Percentiles rank a stretch among this genome's conserved stretches.
Evolutionary conservation across 441 rosid genomes (phyloP).

Genomic region (Euphorbia corollata): DNA sequence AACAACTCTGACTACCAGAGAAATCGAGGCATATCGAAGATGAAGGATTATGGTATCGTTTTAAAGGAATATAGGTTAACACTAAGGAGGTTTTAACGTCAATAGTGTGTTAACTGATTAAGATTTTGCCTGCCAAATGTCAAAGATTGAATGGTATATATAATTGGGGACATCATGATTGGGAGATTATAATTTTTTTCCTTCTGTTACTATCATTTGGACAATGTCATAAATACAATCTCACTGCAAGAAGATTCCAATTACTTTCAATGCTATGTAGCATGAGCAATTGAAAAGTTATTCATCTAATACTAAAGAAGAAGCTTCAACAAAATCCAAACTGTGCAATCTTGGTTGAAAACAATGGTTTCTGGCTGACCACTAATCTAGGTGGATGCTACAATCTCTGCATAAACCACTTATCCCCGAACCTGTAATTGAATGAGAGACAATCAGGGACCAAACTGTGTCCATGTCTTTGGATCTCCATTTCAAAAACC

Average conservation of each 20-base stretch:
- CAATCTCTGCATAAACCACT: not conserved
- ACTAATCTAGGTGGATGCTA: not conserved
- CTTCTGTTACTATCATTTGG: not conserved
- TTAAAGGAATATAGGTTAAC: too few relatives aligned
- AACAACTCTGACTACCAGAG: too few relatives aligned
- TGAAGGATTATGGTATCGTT: too few relatives aligned
- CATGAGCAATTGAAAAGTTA: not conserved
- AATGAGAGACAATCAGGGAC: not conserved
- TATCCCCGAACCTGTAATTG: not conserved
- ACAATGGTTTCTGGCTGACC: not conserved
- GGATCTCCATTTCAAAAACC: not conserved
- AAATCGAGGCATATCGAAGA: too few relatives aligned
- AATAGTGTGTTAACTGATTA: too few relatives aligned
- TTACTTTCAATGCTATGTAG: not conserved
- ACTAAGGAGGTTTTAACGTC: too few relatives aligned
- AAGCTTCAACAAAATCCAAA: constrained; percentile 1
- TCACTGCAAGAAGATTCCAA: not conserved
- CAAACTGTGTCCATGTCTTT: not conserved
- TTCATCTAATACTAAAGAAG: not conserved
- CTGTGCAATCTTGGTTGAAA: not conserved
- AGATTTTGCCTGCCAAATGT: too few relatives aligned
- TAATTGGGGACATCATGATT: too few relatives aligned
- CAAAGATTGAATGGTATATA: too few relatives aligned
- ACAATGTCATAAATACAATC: not conserved
- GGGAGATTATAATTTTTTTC: too few relatives aligned